A percentile compares a stretch with the other conserved stretches of the same genome.
Evolutionary conservation across 2,329 filamentous ascomycete genomes (phyloP).

Genomic region (Scolecobasidium constrictum): DNA sequence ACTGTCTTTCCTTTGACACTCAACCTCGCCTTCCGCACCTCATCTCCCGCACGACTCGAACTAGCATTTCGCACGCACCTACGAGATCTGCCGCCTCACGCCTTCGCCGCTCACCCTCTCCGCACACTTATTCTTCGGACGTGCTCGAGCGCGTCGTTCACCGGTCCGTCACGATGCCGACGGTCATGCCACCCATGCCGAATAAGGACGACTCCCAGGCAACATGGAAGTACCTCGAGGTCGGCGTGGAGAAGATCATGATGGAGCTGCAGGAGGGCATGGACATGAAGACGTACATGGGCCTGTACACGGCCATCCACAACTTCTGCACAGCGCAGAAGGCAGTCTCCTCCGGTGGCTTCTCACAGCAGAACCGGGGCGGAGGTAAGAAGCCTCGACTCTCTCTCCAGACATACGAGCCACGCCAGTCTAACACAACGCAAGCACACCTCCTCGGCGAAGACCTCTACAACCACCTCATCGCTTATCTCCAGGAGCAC

Average conservation of each 20-base stretch:
- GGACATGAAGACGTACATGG: conserved; percentile 96
- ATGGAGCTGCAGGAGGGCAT: conserved; percentile 81
- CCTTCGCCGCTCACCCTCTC: no score
- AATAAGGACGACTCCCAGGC: conserved; percentile 39
- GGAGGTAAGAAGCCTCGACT: conserved; percentile 33
- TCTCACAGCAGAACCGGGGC: conserved; percentile 54
- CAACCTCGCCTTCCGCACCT: no score
- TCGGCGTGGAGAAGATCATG: conserved; percentile 89
- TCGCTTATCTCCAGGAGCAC: conserved; percentile 71
- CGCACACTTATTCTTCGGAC: no score
- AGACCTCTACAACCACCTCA: conserved; percentile 87
- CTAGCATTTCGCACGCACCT: no score
- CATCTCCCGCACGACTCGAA: no score
- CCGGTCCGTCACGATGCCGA: conserved; percentile 11
- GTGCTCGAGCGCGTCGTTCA: no score
- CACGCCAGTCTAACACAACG: not conserved
- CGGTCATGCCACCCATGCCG: conserved; percentile 32
- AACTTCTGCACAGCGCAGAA: conserved; percentile 99
- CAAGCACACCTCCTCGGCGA: conserved; percentile 87
- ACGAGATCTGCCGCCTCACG: no score
- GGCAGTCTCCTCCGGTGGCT: conserved; percentile 52
- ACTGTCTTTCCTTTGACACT: no score
- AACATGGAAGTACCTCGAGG: conserved; percentile 76
- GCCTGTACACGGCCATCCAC: conserved; percentile 92
- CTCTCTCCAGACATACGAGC: not conserved